Conservation (phyloP, 305 asterid genomes). For the Andrographis paniculata region DNA sequence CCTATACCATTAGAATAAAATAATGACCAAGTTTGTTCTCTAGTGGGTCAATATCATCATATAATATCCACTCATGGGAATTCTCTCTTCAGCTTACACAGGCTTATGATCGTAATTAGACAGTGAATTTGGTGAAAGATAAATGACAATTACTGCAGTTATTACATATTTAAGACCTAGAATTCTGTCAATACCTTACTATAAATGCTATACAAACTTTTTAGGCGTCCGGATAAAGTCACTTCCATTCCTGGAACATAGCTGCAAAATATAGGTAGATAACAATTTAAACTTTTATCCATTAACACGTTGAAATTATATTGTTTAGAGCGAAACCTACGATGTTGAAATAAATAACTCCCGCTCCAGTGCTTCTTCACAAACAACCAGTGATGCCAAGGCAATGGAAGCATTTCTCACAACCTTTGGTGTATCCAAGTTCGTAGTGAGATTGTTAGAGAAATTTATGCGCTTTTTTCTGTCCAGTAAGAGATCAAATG, state of each 20-base stretch:
- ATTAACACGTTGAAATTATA: constrained; percentile 13
- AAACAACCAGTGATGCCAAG: constrained; percentile 75
- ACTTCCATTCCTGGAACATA: constrained; percentile 98
- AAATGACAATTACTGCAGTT: neutral
- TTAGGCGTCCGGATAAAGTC: constrained; percentile 75
- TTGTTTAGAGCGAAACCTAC: constrained; percentile 41
- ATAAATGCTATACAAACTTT: constrained; percentile 86
- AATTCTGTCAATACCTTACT: constrained; percentile 56
- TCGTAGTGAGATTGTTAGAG: constrained; percentile 43
- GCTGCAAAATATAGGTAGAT: constrained; percentile 38
- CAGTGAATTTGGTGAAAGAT: neutral
- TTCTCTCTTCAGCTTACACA: neutral
- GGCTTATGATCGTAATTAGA: neutral
- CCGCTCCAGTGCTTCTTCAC: constrained; percentile 94
- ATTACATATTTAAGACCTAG: neutral
- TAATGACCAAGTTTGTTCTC: no score
- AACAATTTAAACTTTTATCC: constrained; percentile 13
- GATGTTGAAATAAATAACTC: constrained; percentile 85
- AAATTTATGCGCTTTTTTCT: constrained; percentile 59
- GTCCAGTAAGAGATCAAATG: constrained; percentile 79
- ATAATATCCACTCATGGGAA: neutral
- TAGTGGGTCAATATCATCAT: neutral
- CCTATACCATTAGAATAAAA: neutral
- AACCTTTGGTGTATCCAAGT: constrained; percentile 44
- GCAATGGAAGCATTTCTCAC: constrained; percentile 88